These are phyloP conservation scores for Lactarius indigo DNA, from an alignment of 768 basidiomycete genomes.

Conservation along the genomic window DNA sequence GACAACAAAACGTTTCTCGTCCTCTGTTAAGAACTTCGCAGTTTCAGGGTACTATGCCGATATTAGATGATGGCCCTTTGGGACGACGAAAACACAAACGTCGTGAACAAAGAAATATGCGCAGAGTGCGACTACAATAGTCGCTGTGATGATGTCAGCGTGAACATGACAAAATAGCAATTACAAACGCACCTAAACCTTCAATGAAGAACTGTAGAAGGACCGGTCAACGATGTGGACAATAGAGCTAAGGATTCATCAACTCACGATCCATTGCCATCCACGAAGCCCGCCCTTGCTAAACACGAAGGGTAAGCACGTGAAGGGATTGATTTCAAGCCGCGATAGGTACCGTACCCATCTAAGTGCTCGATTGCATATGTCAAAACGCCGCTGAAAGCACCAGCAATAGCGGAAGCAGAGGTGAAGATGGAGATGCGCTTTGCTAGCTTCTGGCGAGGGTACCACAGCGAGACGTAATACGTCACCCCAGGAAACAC, in stretches of 20 bases:
- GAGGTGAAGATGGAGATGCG: conserved; percentile 63
- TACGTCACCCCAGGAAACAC: conserved; percentile 40
- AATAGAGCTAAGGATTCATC: not conserved
- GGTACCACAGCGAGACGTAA: conserved; percentile 57
- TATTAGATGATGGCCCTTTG: not conserved
- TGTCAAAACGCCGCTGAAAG: conserved; percentile 48
- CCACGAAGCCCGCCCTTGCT: conserved; percentile 33
- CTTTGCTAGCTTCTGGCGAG: conserved; percentile 51
- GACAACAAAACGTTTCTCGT: conserved; percentile 34
- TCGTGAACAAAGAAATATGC: conserved; percentile 43
- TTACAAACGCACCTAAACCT: conserved; percentile 34
- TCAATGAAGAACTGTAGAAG: conserved; percentile 42
- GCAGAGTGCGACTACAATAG: conserved; percentile 38
- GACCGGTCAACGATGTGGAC: not conserved
- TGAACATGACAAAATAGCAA: not conserved
- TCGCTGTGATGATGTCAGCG: conserved; percentile 6
- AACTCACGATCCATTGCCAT: conserved; percentile 50
- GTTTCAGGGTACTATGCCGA: conserved; percentile 39
- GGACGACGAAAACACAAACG: conserved; percentile 26
- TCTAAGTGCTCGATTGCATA: conserved; percentile 46
- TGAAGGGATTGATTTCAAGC: not conserved
- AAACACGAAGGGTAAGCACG: conserved; percentile 8
- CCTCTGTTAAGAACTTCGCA: conserved; percentile 39
- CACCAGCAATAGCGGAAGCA: conserved; percentile 53
- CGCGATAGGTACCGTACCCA: conserved; percentile 30